Percentiles rank a stretch among this genome's conserved stretches.
Evolutionary conservation across 176 grass and related monocot species (phyloP).

Genomic region (Lolium rigidum): DNA sequence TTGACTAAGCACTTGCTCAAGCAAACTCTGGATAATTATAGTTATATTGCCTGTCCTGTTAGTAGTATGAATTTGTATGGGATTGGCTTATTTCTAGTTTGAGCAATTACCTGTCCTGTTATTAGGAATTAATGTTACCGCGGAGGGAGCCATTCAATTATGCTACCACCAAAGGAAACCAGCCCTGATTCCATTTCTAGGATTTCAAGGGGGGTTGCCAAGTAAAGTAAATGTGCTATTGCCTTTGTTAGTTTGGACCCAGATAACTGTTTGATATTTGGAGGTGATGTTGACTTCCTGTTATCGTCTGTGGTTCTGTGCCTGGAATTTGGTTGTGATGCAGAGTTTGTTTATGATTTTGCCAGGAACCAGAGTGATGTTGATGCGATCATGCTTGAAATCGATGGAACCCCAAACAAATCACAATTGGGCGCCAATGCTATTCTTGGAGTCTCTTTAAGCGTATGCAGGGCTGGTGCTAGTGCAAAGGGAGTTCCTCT

Average conservation of each 20-base stretch:
- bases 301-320: not conserved
- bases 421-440: constrained; percentile 93
- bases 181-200: not conserved
- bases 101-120: not conserved
- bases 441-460: constrained; percentile 98
- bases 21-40: no score
- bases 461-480: constrained; percentile 84
- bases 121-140: not conserved
- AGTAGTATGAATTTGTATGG: no score
- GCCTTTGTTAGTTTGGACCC: not conserved
- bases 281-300: not conserved
- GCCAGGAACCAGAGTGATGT: constrained; percentile 85
- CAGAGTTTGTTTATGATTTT: constrained; percentile 23
- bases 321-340: constrained; percentile 19
- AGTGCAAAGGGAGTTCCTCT: constrained; percentile 86
- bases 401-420: constrained; percentile 95
- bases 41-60: no score
- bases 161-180: not conserved
- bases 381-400: constrained; percentile 92
- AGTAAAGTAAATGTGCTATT: not conserved
- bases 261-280: constrained; percentile 20
- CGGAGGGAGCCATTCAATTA: not conserved
- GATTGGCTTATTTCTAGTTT: no score
- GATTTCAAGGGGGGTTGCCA: not conserved
- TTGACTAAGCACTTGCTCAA: no score